phyloP scores from a whole-genome alignment of 2,329 filamentous ascomycete genomes.

The Laburnicola sp. region DNA sequence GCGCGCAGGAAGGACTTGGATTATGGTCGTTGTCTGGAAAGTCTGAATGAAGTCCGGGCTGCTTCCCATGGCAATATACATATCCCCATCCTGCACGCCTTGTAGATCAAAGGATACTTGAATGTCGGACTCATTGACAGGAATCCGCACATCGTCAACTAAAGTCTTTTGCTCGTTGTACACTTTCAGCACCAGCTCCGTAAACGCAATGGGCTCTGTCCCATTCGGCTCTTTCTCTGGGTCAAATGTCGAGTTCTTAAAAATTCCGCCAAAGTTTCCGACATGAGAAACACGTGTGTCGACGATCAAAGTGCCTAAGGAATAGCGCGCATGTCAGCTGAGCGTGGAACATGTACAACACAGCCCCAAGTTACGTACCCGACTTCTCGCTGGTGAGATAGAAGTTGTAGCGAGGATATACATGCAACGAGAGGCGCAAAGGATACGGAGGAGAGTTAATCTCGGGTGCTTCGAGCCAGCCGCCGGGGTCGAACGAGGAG shows the following conservation, averaged over 20 bases:
- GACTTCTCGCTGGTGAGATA: slow-evolving; percentile 49
- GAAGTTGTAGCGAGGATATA: slow-evolving; percentile 54
- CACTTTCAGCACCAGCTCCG: slow-evolving; percentile 38
- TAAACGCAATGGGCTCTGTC: slow-evolving; percentile 17
- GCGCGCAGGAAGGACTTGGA: slow-evolving; percentile 50
- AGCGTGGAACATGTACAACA: too few relatives aligned
- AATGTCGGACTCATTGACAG: slow-evolving; percentile 46
- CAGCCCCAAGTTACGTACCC: not conserved
- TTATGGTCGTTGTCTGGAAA: slow-evolving; percentile 41
- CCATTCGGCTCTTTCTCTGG: not conserved
- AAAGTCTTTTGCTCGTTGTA: slow-evolving; percentile 23
- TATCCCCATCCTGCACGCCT: not conserved
- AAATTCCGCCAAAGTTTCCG: slow-evolving; percentile 40
- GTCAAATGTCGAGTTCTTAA: slow-evolving; percentile 24
- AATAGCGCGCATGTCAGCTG: too few relatives aligned
- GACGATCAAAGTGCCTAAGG: slow-evolving; percentile 53
- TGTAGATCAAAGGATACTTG: not conserved
- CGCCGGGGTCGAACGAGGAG: slow-evolving; percentile 53
- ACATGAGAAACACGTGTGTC: slow-evolving; percentile 54
- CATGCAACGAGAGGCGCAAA: slow-evolving; percentile 37
- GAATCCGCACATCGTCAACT: slow-evolving; percentile 30
- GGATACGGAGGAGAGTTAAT: slow-evolving; percentile 12
- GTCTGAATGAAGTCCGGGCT: slow-evolving; percentile 35
- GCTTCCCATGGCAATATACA: slow-evolving; percentile 40
- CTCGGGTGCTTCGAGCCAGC: slow-evolving; percentile 49